Evolutionary conservation across 169 alveolate species (phyloP), one percentile per base, ranked within the genome.

Genomic region (Perkinsus chesapeaki): DNA sequence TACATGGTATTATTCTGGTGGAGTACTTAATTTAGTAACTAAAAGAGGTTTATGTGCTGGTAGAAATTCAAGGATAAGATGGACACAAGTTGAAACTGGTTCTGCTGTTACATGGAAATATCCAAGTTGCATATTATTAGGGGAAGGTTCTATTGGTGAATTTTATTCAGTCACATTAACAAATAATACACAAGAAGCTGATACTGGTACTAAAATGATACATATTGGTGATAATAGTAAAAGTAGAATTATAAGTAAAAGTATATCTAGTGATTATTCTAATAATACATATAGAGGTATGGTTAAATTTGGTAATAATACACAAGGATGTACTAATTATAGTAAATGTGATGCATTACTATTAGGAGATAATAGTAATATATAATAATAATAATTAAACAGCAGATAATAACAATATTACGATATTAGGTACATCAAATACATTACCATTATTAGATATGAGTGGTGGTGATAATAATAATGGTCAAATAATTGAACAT

Each of bases 11-110:
- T 43, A 16, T 5, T 43, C 60, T 43, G 96, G 96, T 47, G 95
- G 96, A 12, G 39, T 73, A n/a, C 93, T 93, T 39, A 94, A 94
- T 73, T 91, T 94, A 43, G 93, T 94, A n/a, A 91, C 95, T n/a
- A 91, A 94, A 91, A 31, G 96, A 60, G 94, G 95, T 7, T 37
- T 23, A 36, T 93, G 95, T 34, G 27, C 23, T 0, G 91, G 93
- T 5, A 43, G 60, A 9, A 39, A 48, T 12, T 43, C 93, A 34
- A 23, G 27, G n/a, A 73, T 93, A 91, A 48, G 60, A 12, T 93
- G 94, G 92, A 37, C 91, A 10, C 94, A 93, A 91, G 48, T 93
- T 34, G 95, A 94, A 93, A 90, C 39, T 10, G 94, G 96, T 36
- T 73, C 94, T 7, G 72, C 92, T 19, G 73, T 93, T 39, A 91